Conservation (phyloP, 192 early-diverging fungal genomes). For the Glomus cerebriforme region DNA sequence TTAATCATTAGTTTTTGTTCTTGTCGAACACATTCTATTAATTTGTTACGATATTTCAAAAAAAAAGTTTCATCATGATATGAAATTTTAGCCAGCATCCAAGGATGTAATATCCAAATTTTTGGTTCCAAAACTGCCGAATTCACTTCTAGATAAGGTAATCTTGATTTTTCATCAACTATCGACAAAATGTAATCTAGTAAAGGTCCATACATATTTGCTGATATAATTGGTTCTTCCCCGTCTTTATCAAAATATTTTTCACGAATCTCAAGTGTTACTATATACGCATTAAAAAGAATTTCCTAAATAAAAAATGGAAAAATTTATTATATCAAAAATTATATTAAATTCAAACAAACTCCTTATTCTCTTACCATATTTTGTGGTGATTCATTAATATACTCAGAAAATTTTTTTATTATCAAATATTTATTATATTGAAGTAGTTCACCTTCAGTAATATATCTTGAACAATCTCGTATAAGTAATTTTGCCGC, state of each 20-base stretch:
- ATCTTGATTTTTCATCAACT: background rate
- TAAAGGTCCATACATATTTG: background rate
- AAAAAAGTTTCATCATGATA: background rate
- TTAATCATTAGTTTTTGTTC: background rate
- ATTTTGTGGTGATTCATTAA: background rate
- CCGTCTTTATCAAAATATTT: background rate
- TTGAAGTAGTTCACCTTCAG: background rate
- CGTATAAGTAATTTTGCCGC: background rate
- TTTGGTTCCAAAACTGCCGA: background rate
- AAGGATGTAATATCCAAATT: conserved; percentile 22
- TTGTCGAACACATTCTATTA: background rate
- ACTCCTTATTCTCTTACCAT: background rate
- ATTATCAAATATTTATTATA: background rate
- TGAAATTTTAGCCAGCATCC: conserved; percentile 21
- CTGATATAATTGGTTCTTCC: background rate
- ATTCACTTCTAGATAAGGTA: background rate
- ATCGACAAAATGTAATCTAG: background rate
- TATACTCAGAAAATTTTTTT: background rate
- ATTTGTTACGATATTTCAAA: background rate
- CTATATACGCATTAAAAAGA: background rate
- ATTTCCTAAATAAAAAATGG: background rate
- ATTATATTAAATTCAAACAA: background rate
- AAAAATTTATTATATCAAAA: background rate
- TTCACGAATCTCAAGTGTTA: background rate
- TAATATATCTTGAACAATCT: background rate